Conservation (phyloP, 805 yeast genomes). For the Brettanomyces custersianus region DNA sequence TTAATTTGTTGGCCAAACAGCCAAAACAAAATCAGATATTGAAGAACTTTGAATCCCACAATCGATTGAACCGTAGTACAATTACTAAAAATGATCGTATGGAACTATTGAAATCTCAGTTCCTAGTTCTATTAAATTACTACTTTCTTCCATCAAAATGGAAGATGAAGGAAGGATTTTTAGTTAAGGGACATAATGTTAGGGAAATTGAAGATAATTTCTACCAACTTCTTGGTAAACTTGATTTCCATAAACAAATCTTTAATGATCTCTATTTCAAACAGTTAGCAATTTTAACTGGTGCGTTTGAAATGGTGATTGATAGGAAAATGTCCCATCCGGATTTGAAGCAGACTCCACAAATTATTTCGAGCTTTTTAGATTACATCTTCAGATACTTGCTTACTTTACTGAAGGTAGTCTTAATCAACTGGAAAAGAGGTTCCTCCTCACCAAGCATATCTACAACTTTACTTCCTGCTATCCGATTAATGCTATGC, state of each 20-base stretch:
- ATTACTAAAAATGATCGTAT: constrained; percentile 27
- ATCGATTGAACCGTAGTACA: constrained; percentile 15
- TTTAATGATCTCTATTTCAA: constrained; percentile 28
- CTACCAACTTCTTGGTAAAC: constrained; percentile 15
- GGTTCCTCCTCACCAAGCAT: constrained; percentile 12
- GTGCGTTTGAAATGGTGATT: constrained; percentile 28
- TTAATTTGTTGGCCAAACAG: constrained; percentile 27
- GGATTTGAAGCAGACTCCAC: constrained; percentile 16
- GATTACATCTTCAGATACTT: constrained; percentile 34
- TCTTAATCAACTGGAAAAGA: constrained; percentile 16
- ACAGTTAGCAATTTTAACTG: constrained; percentile 28
- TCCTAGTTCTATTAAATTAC: constrained; percentile 25
- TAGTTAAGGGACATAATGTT: constrained; percentile 24
- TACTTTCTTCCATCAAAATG: constrained; percentile 34
- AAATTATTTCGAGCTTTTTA: constrained; percentile 24
- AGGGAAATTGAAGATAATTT: constrained; percentile 25
- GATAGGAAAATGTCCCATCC: constrained; percentile 18
- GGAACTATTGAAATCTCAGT: constrained; percentile 23
- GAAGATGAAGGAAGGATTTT: constrained; percentile 21
- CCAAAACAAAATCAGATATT: constrained; percentile 22
- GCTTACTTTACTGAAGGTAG: constrained; percentile 22
- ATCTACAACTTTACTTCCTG: constrained; percentile 25
- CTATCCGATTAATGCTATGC: constrained; percentile 40
- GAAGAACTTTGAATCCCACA: constrained; percentile 19
- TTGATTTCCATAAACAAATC: constrained; percentile 26